Evolutionary conservation across 495 filamentous ascomycete species (phyloP).

Genomic region (Neurospora sp.): DNA sequence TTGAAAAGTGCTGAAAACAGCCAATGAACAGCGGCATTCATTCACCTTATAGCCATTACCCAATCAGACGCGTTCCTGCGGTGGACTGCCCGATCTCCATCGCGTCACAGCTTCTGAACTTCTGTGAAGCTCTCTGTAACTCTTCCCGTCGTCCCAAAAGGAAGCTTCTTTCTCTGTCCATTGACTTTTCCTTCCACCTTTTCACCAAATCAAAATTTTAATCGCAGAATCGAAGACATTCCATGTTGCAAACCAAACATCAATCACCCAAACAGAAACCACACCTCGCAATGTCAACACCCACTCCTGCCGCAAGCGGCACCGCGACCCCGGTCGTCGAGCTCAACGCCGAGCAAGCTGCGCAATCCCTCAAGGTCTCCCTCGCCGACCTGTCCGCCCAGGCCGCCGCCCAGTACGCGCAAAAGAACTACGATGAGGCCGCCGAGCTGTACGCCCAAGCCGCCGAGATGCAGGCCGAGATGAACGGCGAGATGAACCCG

Average conservation of each 20-base stretch:
- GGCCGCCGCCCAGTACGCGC: slow-evolving; percentile 54
- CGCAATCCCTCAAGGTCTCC: slow-evolving; percentile 40
- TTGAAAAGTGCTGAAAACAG: not conserved
- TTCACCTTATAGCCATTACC: slow-evolving; percentile 1
- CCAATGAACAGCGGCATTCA: not conserved
- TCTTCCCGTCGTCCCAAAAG: not conserved
- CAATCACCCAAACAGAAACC: not conserved
- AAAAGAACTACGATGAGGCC: slow-evolving; percentile 76
- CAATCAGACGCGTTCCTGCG: slow-evolving; percentile 21
- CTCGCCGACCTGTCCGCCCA: slow-evolving; percentile 48
- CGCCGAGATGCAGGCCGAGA: slow-evolving; percentile 76
- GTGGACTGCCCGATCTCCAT: slow-evolving; percentile 9
- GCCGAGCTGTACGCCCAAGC: slow-evolving; percentile 82
- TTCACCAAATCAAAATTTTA: not conserved
- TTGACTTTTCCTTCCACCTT: not conserved
- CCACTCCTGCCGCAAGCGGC: slow-evolving; percentile 14
- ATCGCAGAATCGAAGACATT: not conserved
- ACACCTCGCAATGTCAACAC: slow-evolving; percentile 14
- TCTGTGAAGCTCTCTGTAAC: not conserved
- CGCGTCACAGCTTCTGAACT: slow-evolving; percentile 18
- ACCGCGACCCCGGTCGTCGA: slow-evolving; percentile 23
- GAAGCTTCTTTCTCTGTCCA: not conserved
- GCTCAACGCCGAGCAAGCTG: slow-evolving; percentile 31
- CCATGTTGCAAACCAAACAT: not conserved
- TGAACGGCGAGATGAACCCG: slow-evolving; percentile 84